Base-by-base conservation (phyloP, 2,329 filamentous ascomycete genomes). In the Coleophoma crateriformis region DNA sequence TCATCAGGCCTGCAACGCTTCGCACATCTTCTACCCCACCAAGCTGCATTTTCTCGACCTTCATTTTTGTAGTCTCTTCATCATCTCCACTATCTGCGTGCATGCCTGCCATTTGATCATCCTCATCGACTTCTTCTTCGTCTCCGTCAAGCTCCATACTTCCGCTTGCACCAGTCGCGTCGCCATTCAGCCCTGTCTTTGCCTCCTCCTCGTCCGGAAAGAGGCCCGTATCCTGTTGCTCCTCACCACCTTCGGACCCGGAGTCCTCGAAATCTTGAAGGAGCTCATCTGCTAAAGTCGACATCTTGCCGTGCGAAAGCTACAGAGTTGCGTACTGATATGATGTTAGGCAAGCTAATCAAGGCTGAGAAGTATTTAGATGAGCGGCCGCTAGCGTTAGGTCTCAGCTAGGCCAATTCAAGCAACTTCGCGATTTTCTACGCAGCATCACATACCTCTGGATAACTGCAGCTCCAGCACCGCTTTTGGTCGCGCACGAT, bases 241-340 rank as follows among this genome's bases (percentile, higher is more conserved):
- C 81, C 34, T 82, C 81, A 54, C 85, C 85, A 35, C 78, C 81
- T 60, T 94, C 88, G 47, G 89, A 89, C 46, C 84, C 90, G 6
- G 84, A 88, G 64, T 95, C 89, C 61, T 90, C 90, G 56, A 95
- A 94, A 66, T 95, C 90, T 63, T 94, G 88, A 60, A 97, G 77
- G 11, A 99, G 80, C 67, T 97, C 92, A 63, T 97, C 91, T 54
- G 89, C 92, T 55, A 95, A 79, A 41, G 90, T 95, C 67, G 92
- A 90, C 90, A 96, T 95, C 32, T 58, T 64, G 54, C 38, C 22
- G 27, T 47, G 45, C 39, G 40, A 35, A 27, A 27, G 27, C 27
- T 27, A 27, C 27, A 27, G 27, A 27, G 27, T 27, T n/a, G 35
- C 14, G 15, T 33, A 48, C 38, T 41, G 46, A 27, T 49, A 32